A percentile compares a stretch with the other conserved stretches of the same genome.
phyloP scores from a whole-genome alignment of 768 basidiomycete genomes.

The Tremella yokohamensis region DNA sequence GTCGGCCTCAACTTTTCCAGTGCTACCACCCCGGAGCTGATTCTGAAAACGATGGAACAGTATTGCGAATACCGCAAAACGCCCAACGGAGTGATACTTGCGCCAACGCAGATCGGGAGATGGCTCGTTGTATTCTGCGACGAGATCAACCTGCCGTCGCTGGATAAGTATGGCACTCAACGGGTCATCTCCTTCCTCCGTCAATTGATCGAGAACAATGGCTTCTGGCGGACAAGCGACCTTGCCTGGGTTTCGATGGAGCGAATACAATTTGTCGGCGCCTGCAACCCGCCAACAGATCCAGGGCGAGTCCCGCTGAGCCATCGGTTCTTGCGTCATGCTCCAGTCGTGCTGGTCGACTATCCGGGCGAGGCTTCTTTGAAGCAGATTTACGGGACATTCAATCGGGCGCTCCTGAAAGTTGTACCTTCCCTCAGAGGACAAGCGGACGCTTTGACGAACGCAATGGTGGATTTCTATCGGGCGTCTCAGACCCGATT shows the following conservation, averaged over 20 bases:
- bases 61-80: slow-evolving; percentile 99
- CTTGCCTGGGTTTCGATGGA: slow-evolving; percentile 97
- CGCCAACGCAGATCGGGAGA: slow-evolving; percentile 88
- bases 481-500: slow-evolving; percentile 89
- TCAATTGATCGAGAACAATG: slow-evolving; percentile 89
- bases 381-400: slow-evolving; percentile 98
- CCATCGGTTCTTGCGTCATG: slow-evolving; percentile 95
- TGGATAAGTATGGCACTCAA: slow-evolving; percentile 97
- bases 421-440: slow-evolving; percentile 88
- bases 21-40: slow-evolving; percentile 94
- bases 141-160: slow-evolving; percentile 95
- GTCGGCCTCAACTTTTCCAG: slow-evolving; percentile 99
- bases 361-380: slow-evolving; percentile 95
- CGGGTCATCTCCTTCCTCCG: slow-evolving; percentile 97
- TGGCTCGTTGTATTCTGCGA: slow-evolving; percentile 99
- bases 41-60: slow-evolving; percentile 98
- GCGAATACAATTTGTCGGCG: slow-evolving; percentile 98
- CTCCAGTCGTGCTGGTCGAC: slow-evolving; percentile 97
- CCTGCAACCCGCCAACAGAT: slow-evolving; percentile 98
- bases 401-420: slow-evolving; percentile 92
- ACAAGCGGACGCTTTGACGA: slow-evolving; percentile 89
- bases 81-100: slow-evolving; percentile 92
- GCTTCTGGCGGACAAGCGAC: slow-evolving; percentile 90
- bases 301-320: slow-evolving; percentile 97
- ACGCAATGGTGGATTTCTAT: slow-evolving; percentile 96